A percentile compares a stretch with the other conserved stretches of the same genome.
These are phyloP conservation scores for Rhizopus sp. DNA, from an alignment of 371 early-diverging fungal species.

Conservation along the genomic window DNA sequence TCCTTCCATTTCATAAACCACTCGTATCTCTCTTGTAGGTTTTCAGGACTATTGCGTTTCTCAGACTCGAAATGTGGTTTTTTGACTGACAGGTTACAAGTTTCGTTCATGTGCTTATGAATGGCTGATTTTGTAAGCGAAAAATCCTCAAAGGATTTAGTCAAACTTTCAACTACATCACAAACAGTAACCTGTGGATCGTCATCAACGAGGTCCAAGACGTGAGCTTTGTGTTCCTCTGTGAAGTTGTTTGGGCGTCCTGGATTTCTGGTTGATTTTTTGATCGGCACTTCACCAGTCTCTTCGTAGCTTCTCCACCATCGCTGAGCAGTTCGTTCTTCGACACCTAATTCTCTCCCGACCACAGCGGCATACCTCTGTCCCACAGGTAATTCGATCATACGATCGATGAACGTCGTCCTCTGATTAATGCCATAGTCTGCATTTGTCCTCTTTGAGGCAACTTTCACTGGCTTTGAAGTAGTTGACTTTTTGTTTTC, in stretches of 20 bases:
- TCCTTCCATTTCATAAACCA: slow-evolving; percentile 13
- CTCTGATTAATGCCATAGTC: slow-evolving; percentile 16
- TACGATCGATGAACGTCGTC: slow-evolving; percentile 13
- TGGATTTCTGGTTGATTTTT: slow-evolving; percentile 22
- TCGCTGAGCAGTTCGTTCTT: slow-evolving; percentile 16
- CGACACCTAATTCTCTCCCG: slow-evolving; percentile 11
- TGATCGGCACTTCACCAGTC: slow-evolving; percentile 16
- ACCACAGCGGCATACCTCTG: slow-evolving; percentile 18
- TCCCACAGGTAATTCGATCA: slow-evolving; percentile 17
- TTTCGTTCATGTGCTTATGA: too few species aligned
- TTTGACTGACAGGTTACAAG: too few species aligned
- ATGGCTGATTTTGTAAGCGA: too few species aligned
- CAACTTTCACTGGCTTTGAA: slow-evolving; percentile 6
- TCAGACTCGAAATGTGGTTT: slow-evolving; percentile 17
- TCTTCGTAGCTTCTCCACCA: slow-evolving; percentile 20
- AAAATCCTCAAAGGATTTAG: too few species aligned
- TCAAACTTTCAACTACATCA: slow-evolving; percentile 14
- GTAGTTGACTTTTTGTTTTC: slow-evolving; percentile 1
- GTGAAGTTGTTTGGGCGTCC: slow-evolving; percentile 23
- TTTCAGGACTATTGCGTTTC: slow-evolving; percentile 15
- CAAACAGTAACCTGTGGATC: slow-evolving; percentile 5
- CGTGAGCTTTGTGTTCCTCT: slow-evolving; percentile 14
- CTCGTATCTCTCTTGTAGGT: slow-evolving; percentile 9
- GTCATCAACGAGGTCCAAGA: slow-evolving; percentile 4
- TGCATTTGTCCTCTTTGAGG: slow-evolving; percentile 7